Percentiles rank a stretch among this genome's conserved stretches.
Evolutionary conservation across 1,284 basidiomycete genomes (phyloP).

Genomic region (Fomitopsis betulina): DNA sequence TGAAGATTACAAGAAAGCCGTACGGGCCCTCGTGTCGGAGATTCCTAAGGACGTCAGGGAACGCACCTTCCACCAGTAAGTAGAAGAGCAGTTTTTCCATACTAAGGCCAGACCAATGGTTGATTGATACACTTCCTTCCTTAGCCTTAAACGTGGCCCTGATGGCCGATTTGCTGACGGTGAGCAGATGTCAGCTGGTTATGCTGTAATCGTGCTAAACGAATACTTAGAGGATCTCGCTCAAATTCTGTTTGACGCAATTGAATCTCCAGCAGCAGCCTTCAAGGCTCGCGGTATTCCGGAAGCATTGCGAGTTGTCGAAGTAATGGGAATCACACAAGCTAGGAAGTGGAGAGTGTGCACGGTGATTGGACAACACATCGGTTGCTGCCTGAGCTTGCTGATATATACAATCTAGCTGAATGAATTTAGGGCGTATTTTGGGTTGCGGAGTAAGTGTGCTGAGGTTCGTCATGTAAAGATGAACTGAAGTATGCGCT

Average conservation of each 20-base stretch:
- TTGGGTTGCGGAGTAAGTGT: slow-evolving; percentile 40
- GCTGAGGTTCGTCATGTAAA: too few species aligned
- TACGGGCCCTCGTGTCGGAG: slow-evolving; percentile 18
- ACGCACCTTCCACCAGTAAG: slow-evolving; percentile 35
- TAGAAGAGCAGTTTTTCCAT: slow-evolving; percentile 22
- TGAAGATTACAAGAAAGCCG: slow-evolving; percentile 38
- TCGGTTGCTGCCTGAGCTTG: not conserved
- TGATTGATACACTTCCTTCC: not conserved
- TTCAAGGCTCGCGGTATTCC: slow-evolving; percentile 76
- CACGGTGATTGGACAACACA: slow-evolving; percentile 30
- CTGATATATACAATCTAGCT: slow-evolving; percentile 25
- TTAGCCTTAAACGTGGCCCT: slow-evolving; percentile 46
- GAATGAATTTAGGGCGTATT: slow-evolving; percentile 63
- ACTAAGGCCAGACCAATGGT: not conserved
- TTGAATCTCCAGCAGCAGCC: slow-evolving; percentile 60
- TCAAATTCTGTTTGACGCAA: slow-evolving; percentile 60
- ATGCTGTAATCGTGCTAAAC: not conserved
- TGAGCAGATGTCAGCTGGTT: not conserved
- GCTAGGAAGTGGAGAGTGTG: slow-evolving; percentile 71
- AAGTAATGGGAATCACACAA: slow-evolving; percentile 71
- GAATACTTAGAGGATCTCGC: slow-evolving; percentile 45
- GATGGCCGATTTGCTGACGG: slow-evolving; percentile 63
- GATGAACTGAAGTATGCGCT: not conserved
- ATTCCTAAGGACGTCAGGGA: slow-evolving; percentile 13
- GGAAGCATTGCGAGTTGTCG: slow-evolving; percentile 61